Evolutionary conservation across 108 stramenopile genomes (phyloP).

Genomic region (Epipyxis sp.): DNA sequence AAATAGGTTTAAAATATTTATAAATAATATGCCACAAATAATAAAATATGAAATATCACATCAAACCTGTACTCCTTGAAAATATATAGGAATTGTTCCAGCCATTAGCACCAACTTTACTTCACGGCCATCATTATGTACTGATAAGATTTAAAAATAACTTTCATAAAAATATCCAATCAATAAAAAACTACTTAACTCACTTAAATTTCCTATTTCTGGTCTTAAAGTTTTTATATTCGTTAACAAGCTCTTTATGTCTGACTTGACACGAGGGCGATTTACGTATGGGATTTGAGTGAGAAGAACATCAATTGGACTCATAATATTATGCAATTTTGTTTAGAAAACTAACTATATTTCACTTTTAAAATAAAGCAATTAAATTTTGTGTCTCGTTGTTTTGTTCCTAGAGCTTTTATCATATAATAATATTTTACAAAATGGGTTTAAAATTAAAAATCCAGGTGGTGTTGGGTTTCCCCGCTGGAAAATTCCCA

Average conservation of each 20-base stretch:
- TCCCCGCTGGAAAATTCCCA: no score
- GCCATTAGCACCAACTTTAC: conserved; percentile 53
- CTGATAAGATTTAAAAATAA: neutral
- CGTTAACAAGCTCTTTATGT: neutral
- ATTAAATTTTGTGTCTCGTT: no score
- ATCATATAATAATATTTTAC: no score
- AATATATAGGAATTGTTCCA: conserved; percentile 85
- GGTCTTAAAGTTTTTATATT: neutral
- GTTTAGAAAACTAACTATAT: no score
- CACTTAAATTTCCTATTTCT: conserved; percentile 12
- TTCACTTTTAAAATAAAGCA: no score
- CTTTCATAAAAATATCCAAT: neutral
- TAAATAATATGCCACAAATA: neutral
- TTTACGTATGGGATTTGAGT: neutral
- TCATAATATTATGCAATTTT: no score
- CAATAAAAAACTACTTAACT: neutral
- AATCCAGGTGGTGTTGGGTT: no score
- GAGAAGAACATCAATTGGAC: neutral
- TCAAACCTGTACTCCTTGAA: conserved; percentile 57
- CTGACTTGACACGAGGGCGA: conserved; percentile 15
- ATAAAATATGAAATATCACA: neutral
- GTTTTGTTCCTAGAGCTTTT: no score
- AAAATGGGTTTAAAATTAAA: no score
- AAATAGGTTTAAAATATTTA: neutral
- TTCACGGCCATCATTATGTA: conserved; percentile 47